phyloP scores from a whole-genome alignment of 2,329 filamentous ascomycete species.

The Parafenestella ontariensis region DNA sequence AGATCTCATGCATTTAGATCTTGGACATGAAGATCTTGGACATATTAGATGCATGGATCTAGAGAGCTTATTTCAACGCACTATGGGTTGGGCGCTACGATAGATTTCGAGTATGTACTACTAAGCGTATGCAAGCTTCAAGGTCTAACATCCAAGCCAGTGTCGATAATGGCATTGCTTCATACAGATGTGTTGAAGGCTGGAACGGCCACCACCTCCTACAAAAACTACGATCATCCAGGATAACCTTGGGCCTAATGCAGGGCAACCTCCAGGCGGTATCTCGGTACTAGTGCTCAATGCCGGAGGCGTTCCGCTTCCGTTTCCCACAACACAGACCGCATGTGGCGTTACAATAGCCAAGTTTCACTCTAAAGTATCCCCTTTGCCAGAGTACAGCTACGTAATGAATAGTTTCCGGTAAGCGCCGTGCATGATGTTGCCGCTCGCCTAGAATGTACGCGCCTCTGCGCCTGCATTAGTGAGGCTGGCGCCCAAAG shows the following conservation, averaged over 20 bases:
- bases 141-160: background rate
- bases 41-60: conserved; percentile 5
- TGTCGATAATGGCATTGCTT: background rate
- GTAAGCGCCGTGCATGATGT: background rate
- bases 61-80: conserved; percentile 13
- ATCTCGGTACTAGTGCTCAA: background rate
- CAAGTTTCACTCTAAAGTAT: background rate
- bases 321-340: background rate
- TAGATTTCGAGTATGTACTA: background rate
- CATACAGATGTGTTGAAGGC: background rate
- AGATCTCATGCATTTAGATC: background rate
- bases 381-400: background rate
- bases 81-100: background rate
- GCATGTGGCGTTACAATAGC: background rate
- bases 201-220: background rate
- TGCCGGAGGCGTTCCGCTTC: background rate
- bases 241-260: background rate
- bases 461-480: background rate
- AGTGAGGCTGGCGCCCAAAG: background rate
- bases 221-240: background rate
- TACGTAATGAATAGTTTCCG: background rate
- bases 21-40: background rate
- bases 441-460: background rate
- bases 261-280: background rate
- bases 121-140: background rate